Evolutionary conservation across 2,329 filamentous ascomycete genomes (phyloP).

Genomic region (Cadophora sp.): DNA sequence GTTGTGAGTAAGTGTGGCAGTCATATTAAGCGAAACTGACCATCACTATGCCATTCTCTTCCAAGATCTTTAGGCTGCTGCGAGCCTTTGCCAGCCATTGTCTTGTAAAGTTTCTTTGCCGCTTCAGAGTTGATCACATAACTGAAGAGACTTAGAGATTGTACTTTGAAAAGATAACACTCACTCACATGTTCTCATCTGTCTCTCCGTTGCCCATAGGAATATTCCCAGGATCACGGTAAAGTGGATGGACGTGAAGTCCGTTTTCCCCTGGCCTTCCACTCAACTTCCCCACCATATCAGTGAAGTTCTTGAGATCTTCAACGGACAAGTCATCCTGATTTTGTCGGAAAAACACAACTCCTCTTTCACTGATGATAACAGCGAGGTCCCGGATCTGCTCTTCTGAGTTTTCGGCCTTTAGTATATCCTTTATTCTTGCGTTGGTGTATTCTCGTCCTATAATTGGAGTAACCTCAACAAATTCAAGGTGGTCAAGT

Average conservation of each 20-base stretch:
- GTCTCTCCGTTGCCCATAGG: constrained; percentile 48
- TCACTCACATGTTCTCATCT: constrained; percentile 47
- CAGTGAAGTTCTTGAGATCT: constrained; percentile 56
- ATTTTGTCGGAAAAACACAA: constrained; percentile 56
- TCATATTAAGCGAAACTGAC: constrained; percentile 21
- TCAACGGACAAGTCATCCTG: constrained; percentile 53
- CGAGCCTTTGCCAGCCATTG: constrained; percentile 44
- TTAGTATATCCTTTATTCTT: constrained; percentile 65
- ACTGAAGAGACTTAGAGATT: constrained; percentile 33
- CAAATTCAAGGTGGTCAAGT: constrained; percentile 53
- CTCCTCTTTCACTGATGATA: constrained; percentile 64
- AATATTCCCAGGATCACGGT: constrained; percentile 48
- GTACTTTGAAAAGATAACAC: neutral
- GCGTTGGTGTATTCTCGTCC: constrained; percentile 66
- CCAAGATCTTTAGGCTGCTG: constrained; percentile 45
- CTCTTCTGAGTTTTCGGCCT: constrained; percentile 67
- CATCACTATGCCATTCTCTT: constrained; percentile 38
- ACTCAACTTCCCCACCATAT: constrained; percentile 60
- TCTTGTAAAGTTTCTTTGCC: constrained; percentile 56
- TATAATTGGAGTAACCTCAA: constrained; percentile 67
- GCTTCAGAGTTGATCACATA: constrained; percentile 62
- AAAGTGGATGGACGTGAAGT: constrained; percentile 62
- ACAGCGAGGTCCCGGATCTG: constrained; percentile 65
- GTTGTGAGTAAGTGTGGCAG: neutral
- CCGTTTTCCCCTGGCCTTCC: constrained; percentile 62